phyloP scores from a whole-genome alignment of 2,329 filamentous ascomycete species.

The Diaporthe eres region DNA sequence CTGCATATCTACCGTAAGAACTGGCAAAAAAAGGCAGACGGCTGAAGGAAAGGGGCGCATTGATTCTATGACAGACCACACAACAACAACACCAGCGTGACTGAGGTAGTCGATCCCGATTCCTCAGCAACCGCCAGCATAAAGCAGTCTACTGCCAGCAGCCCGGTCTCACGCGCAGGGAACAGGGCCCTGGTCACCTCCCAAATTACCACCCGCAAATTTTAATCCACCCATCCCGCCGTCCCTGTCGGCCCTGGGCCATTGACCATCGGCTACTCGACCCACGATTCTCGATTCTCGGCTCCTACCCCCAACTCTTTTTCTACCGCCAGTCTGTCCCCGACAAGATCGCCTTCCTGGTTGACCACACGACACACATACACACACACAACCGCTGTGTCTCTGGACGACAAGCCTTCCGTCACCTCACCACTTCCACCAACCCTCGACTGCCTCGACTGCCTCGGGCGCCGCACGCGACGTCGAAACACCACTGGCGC shows the following conservation, averaged over 20 bases:
- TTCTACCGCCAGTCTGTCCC: background rate
- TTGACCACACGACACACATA: background rate
- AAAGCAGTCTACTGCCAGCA: conserved; percentile 1
- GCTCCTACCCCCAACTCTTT: conserved; percentile 8
- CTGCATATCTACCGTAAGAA: background rate
- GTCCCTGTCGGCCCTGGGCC: background rate
- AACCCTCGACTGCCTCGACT: background rate
- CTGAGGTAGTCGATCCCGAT: conserved; percentile 1
- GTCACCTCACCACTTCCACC: background rate
- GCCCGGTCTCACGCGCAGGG: conserved; percentile 5
- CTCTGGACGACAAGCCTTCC: background rate
- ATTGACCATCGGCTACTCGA: background rate
- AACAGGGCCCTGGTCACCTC: conserved; percentile 23
- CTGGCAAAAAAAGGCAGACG: background rate
- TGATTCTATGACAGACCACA: background rate
- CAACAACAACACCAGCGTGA: background rate
- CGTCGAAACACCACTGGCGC: conserved; percentile 10
- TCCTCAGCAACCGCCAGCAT: conserved; percentile 2
- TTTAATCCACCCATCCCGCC: conserved; percentile 31
- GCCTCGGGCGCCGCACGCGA: background rate
- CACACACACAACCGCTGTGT: background rate
- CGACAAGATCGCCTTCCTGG: background rate
- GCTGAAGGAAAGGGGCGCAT: conserved; percentile 18
- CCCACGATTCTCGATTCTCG: conserved; percentile 18
- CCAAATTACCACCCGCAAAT: conserved; percentile 32